Evolutionary conservation across 345 rosid species (phyloP), one percentile per base, ranked within the genome.

Genomic region (Eutrema heterophyllum): DNA sequence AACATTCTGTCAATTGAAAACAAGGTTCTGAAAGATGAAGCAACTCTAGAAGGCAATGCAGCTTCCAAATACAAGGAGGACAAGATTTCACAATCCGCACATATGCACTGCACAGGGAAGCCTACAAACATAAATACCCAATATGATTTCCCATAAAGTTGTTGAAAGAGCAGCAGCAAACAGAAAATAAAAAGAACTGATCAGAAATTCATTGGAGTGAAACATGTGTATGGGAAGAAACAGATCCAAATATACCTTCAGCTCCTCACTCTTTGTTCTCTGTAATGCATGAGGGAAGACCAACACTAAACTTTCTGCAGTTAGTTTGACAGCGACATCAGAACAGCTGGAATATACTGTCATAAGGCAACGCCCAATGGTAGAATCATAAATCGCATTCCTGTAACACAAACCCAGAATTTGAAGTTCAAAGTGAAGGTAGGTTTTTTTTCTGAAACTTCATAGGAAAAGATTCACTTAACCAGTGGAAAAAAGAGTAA

Each of bases 61-160:
- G 93, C 78, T 74, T 91, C 97, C 96, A 94, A 32, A 94, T 80
- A 78, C 82, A 72, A 67, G 93, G 88, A 38, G 96, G 96, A 61
- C 93, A 91, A 63, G 75, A 80, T 81, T 84, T 85, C 64, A 87
- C 89, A 84, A 91, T 87, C 81, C 89, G 83, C 69, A 60, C 68
- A 64, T 85, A 94, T 10, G 85, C 89, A 71, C 81, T 81, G 79
- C 98, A 89, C 70, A 94, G 70, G 21, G 98, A 90, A 76, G 78
- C 91, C 98, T 94, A 76, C 71, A 78, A 67, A 68, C 52, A 60
- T 46, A 66, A 38, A 73, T 7, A 73, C 51, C 36, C 60, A 8
- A 27, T 15, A 57, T 70, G 32, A 70, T 46, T 64, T 40, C 36
- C 66, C 67, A 49, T 52, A 13, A 46, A 21, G 27, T 61, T 36